Base-by-base conservation (phyloP, 192 early-diverging fungal species). In the Coemansia asiatica region DNA sequence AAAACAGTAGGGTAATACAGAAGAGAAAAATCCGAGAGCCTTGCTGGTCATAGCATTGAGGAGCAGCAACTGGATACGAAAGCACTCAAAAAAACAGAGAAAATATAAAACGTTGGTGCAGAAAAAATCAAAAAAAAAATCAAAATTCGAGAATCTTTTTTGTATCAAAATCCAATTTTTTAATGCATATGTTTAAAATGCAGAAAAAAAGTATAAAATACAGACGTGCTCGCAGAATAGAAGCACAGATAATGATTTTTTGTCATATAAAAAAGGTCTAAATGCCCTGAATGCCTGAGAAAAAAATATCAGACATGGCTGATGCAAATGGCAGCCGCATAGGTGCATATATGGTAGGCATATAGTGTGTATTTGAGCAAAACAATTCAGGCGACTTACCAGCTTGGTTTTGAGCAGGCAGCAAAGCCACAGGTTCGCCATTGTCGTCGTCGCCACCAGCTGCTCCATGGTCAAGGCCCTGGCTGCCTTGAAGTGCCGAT, bases 371-470 rank as follows among this genome's bases (percentile, higher is more conserved):
- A 12, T 44, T 44, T 5, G 40, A 44, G 15, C 31, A 33, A 33
- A 28, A 54, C 51, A 54, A 23, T 23, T 31, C 40, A 56, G 4
- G 47, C 51, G 26, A 62, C 70, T 66, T 72, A 72, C 70, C 70
- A 50, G 44, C 59, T 66, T 61, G 61, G 53, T 59, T 56, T 55
- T 51, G 51, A 0, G 53, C 50, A 31, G 60, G 70, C 1, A 54
- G 51, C 51, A 18, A 54, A 54, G 51, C 51, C 18, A 38, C 33
- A 12, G 28, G 57, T 31, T 47, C 5, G 33, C 16, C 56, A 29
- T 68, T 25, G 38, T 12, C 8, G 27, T n/a, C 44, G 53, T 23
- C 40, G 53, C 35, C 22, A 28, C 33, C 19, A 44, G 49, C 25
- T 27, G 56, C 22, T 26, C 50, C 40, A 56, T 26, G n/a, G 60